These are phyloP conservation scores for Leccinum subtestaceum DNA, from an alignment of 768 basidiomycete species.

Conservation along the genomic window DNA sequence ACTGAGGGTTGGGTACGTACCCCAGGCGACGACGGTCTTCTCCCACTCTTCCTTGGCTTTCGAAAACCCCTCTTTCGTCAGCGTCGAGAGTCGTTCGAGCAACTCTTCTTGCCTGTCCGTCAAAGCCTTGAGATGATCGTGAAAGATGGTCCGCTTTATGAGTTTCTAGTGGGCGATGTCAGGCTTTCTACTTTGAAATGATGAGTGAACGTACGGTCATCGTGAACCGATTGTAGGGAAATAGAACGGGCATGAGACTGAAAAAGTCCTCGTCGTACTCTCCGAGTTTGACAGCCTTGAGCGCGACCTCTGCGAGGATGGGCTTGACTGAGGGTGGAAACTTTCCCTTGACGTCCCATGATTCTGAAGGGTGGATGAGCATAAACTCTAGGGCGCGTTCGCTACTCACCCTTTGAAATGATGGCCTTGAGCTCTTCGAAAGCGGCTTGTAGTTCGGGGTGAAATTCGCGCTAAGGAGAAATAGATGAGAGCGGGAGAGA, in stretches of 20 bases:
- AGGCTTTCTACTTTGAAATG: neutral
- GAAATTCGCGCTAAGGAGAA: slow-evolving; percentile 55
- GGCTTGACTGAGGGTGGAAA: slow-evolving; percentile 85
- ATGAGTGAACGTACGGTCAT: slow-evolving; percentile 61
- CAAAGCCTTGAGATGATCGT: slow-evolving; percentile 66
- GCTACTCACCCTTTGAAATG: slow-evolving; percentile 54
- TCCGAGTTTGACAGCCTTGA: slow-evolving; percentile 77
- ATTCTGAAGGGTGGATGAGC: slow-evolving; percentile 44
- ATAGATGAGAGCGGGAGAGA: neutral
- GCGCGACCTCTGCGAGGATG: slow-evolving; percentile 62
- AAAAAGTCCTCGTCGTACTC: slow-evolving; percentile 94
- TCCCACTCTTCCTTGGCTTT: slow-evolving; percentile 79
- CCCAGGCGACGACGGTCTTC: slow-evolving; percentile 66
- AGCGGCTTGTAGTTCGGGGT: slow-evolving; percentile 60
- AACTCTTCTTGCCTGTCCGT: slow-evolving; percentile 66
- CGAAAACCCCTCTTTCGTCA: slow-evolving; percentile 63
- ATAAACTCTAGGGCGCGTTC: neutral
- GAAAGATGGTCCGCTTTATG: slow-evolving; percentile 84
- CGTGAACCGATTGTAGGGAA: slow-evolving; percentile 95
- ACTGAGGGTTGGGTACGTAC: slow-evolving; percentile 34
- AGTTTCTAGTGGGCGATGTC: slow-evolving; percentile 62
- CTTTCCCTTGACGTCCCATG: slow-evolving; percentile 80
- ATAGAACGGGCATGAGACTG: slow-evolving; percentile 78
- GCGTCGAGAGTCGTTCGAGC: slow-evolving; percentile 55
- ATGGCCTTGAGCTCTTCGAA: slow-evolving; percentile 59